Conservation (phyloP, 164 flowering plant genomes). For the Aristolochia californica region DNA sequence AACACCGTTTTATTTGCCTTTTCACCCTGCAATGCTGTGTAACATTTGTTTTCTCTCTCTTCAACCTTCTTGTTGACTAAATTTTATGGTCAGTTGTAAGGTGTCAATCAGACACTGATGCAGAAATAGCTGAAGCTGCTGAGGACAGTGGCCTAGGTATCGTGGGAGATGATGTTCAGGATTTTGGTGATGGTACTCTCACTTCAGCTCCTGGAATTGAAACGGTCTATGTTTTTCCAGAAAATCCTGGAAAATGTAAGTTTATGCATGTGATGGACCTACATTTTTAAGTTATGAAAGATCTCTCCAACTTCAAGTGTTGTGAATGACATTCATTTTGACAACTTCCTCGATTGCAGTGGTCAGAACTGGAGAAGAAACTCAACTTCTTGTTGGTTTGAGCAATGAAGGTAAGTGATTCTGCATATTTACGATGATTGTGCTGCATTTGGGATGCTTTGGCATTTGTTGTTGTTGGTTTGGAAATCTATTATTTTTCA, state of each 20-base stretch:
- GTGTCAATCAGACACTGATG: constrained; percentile 54
- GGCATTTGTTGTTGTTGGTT: background rate
- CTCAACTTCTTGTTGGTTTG: constrained; percentile 76
- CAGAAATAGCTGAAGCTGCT: constrained; percentile 31
- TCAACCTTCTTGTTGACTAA: background rate
- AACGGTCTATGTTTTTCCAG: constrained; percentile 75
- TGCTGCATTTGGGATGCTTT: background rate
- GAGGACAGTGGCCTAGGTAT: constrained; percentile 61
- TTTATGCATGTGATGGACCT: background rate
- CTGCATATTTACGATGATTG: background rate
- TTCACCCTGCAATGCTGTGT: too few species aligned
- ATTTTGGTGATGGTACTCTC: constrained; percentile 39
- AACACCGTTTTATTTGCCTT: too few species aligned
- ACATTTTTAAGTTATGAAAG: background rate
- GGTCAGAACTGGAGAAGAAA: constrained; percentile 75
- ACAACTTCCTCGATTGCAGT: constrained; percentile 26
- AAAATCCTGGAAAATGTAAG: constrained; percentile 57
- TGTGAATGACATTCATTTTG: background rate
- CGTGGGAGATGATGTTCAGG: constrained; percentile 62
- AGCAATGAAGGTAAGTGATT: constrained; percentile 62
- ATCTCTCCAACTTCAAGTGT: background rate
- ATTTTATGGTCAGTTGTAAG: constrained; percentile 41
- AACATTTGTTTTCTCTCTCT: background rate
- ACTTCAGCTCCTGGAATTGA: constrained; percentile 79
- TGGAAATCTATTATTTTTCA: background rate